A percentile compares a stretch with the other conserved stretches of the same genome.
Conservation (phyloP, 768 basidiomycete species). For the Leccinum aurantiacum region DNA sequence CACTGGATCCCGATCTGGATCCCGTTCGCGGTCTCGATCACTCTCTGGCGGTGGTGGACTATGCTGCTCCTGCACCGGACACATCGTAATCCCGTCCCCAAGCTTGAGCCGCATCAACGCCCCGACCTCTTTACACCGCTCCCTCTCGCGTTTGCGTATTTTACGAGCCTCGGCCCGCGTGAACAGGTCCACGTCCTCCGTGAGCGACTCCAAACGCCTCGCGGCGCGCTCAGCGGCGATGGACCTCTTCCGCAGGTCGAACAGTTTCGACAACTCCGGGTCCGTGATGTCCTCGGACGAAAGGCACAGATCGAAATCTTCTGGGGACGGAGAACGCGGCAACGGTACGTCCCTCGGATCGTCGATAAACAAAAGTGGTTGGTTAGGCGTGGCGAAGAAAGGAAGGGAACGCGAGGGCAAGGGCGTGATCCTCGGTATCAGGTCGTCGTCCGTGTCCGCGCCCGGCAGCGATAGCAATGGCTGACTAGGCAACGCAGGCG, state of each 20-base stretch:
- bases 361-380: slow-evolving; percentile 43
- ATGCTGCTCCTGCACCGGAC: slow-evolving; percentile 23
- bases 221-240: slow-evolving; percentile 35
- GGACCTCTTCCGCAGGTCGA: slow-evolving; percentile 40
- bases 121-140: slow-evolving; percentile 54
- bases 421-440: slow-evolving; percentile 33
- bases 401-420: slow-evolving; percentile 16
- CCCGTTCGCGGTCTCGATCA: slow-evolving; percentile 13
- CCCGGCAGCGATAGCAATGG: slow-evolving; percentile 41
- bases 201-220: slow-evolving; percentile 31
- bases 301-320: slow-evolving; percentile 40
- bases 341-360: slow-evolving; percentile 39
- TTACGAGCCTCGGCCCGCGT: slow-evolving; percentile 44
- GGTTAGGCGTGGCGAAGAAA: slow-evolving; percentile 13
- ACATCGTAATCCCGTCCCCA: slow-evolving; percentile 27
- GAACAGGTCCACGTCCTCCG: slow-evolving; percentile 39
- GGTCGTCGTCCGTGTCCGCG: slow-evolving; percentile 42
- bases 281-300: slow-evolving; percentile 33
- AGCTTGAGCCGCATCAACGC: slow-evolving; percentile 58
- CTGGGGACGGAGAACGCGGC: slow-evolving; percentile 44
- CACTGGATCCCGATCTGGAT: slow-evolving; percentile 10
- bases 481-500: slow-evolving; percentile 19
- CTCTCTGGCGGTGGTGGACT: slow-evolving; percentile 14
- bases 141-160: slow-evolving; percentile 50
- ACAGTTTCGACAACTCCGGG: slow-evolving; percentile 41